Evolutionary conservation across 129 eudicot genomes (phyloP).

Genomic region (Logfia minima): DNA sequence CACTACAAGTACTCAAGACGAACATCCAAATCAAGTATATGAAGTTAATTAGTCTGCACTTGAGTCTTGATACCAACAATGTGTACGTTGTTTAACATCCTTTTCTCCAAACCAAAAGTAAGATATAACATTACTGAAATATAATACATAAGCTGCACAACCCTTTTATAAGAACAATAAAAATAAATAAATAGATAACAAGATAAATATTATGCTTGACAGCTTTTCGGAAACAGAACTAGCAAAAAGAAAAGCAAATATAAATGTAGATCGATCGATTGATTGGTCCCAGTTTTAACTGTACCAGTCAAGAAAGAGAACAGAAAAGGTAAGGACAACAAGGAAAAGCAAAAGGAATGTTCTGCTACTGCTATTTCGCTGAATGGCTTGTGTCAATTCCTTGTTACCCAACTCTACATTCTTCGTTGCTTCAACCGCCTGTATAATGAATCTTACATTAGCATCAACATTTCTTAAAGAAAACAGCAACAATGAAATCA

Average conservation of each 20-base stretch:
- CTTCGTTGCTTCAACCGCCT: constrained; percentile 90
- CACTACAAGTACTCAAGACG: neutral
- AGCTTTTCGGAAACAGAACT: neutral
- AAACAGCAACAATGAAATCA: neutral
- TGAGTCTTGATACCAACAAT: neutral
- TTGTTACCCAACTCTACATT: constrained; percentile 92
- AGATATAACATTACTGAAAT: neutral
- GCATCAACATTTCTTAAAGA: neutral
- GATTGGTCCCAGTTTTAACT: constrained; percentile 25
- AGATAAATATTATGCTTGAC: neutral
- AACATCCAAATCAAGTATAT: neutral
- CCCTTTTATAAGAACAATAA: neutral
- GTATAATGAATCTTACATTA: neutral
- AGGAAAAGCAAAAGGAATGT: constrained; percentile 78
- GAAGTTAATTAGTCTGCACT: neutral
- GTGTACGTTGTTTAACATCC: neutral
- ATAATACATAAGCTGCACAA: neutral
- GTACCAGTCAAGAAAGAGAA: constrained; percentile 95
- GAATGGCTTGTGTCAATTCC: constrained; percentile 76
- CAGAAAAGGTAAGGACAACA: constrained; percentile 68
- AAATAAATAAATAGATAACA: neutral
- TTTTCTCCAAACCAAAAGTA: no score
- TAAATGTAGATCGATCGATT: neutral
- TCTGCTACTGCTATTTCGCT: constrained; percentile 85
- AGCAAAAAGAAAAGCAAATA: neutral